Base-by-base conservation (phyloP, 2,329 filamentous ascomycete species). In the Myriangium duriaei region DNA sequence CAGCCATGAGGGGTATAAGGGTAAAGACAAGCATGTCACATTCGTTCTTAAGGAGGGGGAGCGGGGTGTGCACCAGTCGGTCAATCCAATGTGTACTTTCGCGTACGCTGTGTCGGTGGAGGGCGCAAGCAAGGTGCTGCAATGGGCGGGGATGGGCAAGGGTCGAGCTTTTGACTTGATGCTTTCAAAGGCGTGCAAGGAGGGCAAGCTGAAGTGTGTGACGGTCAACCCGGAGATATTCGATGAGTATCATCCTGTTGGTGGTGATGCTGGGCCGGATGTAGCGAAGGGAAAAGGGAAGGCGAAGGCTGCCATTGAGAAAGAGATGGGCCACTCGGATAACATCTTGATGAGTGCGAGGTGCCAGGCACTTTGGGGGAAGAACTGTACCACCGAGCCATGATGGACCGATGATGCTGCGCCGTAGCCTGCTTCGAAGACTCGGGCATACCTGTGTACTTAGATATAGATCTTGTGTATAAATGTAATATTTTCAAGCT, bases 361-460 rank as follows among this genome's bases (percentile, higher is more conserved):
- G n/a, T 61, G 57, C 34, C 42, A 44, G 18, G 56, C 53, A 13
- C 40, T 60, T 7, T 60, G 53, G 44, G 42, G 46, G 7, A 42
- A 45, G 15, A 46, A 42, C 10, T 59, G 55, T 34, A 61, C 47
- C 5, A 61, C 51, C 1, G 55, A 48, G 2, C 51, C 52, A 35
- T 62, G 57, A 40, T 64, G 60, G 13, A 64, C 50, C 1, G 57
- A 54, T 48, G 59, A 55, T 3, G 54, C 53, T 0, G 54, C 57
- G 5, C 59, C 59, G 5, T 59, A 48, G 3, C 55, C 58, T 4
- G 57, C 57, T n/a, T n/a, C n/a, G n/a, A n/a, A n/a, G n/a, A n/a
- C n/a, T n/a, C n/a, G n/a, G n/a, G n/a, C n/a, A n/a, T n/a, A n/a
- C n/a, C n/a, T n/a, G n/a, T n/a, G n/a, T n/a, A n/a, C n/a, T n/a